Evolutionary conservation across 2,329 filamentous ascomycete species (phyloP), one percentile per base, ranked within the genome.

Genomic region (Exophiala viscosa): DNA sequence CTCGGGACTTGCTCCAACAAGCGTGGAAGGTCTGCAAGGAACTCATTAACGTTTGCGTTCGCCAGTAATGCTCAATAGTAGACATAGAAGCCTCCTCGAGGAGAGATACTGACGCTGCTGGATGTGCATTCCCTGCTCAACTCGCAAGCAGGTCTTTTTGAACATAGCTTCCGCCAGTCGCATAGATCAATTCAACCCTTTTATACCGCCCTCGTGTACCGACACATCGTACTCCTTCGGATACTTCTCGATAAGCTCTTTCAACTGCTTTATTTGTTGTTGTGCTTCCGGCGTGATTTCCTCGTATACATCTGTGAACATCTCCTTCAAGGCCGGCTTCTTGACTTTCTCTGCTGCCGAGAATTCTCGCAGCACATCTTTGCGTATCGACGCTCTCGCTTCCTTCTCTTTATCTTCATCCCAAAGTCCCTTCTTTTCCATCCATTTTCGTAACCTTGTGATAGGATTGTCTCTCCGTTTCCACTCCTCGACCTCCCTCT

Each of bases 401-500:
- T 86, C 81, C 63, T 84, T 88, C 71, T 99, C 93, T 62, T 85
- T 82, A 36, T 82, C 78, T 59, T 96, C 91, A 63, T 91, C 83
- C 93, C 93, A 99, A 38, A 90, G 76, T 0, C 84, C 84, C 61
- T 85, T 83, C 7, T 82, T 79, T 71, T 99, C 92, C 73, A 99
- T 84, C 81, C 90, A 99, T 74, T 96, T 96, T 17, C 91, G 80
- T 50, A 95, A 68, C 10, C 90, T 80, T 2, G 88, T 90, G 45
- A 96, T 86, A 1, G 90, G 90, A 65, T 96, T 96, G 66, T 96
- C 91, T 10, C 90, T 78, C 0, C 90, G 70, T 70, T 95, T 95
- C 90, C 90, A 96, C 67, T 95, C 89, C 67, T 96, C 88, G 6
- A 99, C 93, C 66, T 99, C 93, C 1, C 96, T 85, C 20, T 87